A percentile compares a stretch with the other conserved stretches of the same genome.
phyloP scores from a whole-genome alignment of 1,284 basidiomycete species.

The Ganoderma lingzhi region DNA sequence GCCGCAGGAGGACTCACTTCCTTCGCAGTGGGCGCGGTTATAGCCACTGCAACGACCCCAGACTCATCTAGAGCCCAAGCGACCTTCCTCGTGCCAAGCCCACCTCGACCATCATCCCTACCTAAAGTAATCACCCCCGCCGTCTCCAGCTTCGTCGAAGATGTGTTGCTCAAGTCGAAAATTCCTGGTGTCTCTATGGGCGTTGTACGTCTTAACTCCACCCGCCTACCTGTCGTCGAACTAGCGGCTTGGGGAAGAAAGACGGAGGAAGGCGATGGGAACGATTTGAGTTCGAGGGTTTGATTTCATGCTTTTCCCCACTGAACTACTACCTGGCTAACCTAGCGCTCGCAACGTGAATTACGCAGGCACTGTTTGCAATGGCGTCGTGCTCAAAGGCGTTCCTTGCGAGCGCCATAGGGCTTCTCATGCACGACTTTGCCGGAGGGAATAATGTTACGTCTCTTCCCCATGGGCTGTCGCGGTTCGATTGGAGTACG shows the following conservation, averaged over 20 bases:
- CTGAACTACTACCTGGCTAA: background rate
- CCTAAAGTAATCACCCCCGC: slow-evolving; percentile 32
- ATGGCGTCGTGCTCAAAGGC: slow-evolving; percentile 57
- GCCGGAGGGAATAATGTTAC: slow-evolving; percentile 33
- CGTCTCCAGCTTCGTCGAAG: slow-evolving; percentile 30
- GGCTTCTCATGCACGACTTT: slow-evolving; percentile 41
- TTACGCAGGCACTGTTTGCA: slow-evolving; percentile 44
- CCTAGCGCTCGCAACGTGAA: slow-evolving; percentile 24
- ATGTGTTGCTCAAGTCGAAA: slow-evolving; percentile 23
- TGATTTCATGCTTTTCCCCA: slow-evolving; percentile 4
- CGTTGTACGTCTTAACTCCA: slow-evolving; percentile 31
- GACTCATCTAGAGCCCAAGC: background rate
- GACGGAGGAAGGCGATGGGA: slow-evolving; percentile 43
- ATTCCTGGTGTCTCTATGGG: slow-evolving; percentile 40
- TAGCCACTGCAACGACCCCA: background rate
- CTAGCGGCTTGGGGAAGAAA: slow-evolving; percentile 38
- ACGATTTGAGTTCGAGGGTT: slow-evolving; percentile 42
- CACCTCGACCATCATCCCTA: background rate
- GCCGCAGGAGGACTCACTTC: background rate
- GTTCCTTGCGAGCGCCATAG: slow-evolving; percentile 48
- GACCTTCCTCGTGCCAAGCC: background rate
- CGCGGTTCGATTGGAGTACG: slow-evolving; percentile 39
- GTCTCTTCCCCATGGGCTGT: slow-evolving; percentile 25
- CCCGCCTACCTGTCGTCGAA: slow-evolving; percentile 29
- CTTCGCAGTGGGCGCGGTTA: background rate